A percentile compares a stretch with the other conserved stretches of the same genome.
phyloP scores from a whole-genome alignment of 179 eudicot genomes.

The Beta lomatogona region DNA sequence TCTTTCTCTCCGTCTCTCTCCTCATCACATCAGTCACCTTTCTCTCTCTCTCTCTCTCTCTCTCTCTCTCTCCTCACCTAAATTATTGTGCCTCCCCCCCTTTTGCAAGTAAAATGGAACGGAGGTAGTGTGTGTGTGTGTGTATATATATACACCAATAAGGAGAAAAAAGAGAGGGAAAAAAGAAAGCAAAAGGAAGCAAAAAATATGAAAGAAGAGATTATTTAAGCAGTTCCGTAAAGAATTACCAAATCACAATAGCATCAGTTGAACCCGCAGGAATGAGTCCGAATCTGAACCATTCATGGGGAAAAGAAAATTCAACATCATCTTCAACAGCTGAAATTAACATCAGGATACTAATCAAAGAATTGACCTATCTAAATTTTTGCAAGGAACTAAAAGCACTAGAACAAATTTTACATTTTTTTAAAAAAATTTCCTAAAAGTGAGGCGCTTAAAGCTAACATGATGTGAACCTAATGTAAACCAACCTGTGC shows the following conservation, averaged over 20 bases:
- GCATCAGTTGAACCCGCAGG: conserved; percentile 99
- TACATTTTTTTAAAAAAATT: neutral
- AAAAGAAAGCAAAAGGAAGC: too few species aligned
- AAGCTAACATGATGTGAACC: conserved; percentile 3
- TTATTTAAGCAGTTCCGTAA: neutral
- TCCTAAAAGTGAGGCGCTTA: neutral
- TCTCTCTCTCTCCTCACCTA: too few species aligned
- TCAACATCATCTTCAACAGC: conserved; percentile 57
- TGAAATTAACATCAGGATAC: conserved; percentile 25
- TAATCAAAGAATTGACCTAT: conserved; percentile 17
- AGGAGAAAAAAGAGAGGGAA: too few species aligned
- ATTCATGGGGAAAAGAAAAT: conserved; percentile 66
- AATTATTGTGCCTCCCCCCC: too few species aligned
- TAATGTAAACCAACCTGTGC: conserved; percentile 46
- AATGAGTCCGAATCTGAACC: conserved; percentile 87
- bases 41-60: too few species aligned
- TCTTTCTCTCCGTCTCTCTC: too few species aligned
- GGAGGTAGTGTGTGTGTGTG: too few species aligned
- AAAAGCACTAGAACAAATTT: too few species aligned
- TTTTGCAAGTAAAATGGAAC: too few species aligned
- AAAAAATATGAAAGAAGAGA: conserved; percentile 8
- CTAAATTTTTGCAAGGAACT: neutral
- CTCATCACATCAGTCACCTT: too few species aligned
- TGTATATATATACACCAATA: too few species aligned
- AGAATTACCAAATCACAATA: conserved; percentile 78